Evolutionary conservation across 2,329 filamentous ascomycete species (phyloP).

Genomic region (Fusarium succisae): DNA sequence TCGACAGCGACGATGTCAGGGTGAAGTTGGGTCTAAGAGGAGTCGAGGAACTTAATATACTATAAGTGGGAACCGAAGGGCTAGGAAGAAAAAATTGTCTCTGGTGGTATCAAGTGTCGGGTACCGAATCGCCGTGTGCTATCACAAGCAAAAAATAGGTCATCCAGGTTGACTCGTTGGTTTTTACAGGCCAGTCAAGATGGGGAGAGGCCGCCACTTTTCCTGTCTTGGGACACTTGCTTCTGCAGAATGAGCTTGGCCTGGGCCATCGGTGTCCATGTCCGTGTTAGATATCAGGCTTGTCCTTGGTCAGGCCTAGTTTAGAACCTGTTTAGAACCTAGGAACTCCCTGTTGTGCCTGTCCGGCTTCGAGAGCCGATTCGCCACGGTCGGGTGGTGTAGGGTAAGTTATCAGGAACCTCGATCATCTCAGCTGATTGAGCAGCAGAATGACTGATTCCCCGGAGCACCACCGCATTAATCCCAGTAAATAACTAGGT

Average conservation of each 20-base stretch:
- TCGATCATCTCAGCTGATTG: slow-evolving; percentile 7
- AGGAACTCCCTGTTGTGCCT: neutral
- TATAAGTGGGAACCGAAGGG: slow-evolving; percentile 34
- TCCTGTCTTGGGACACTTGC: slow-evolving; percentile 15
- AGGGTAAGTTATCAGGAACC: slow-evolving; percentile 9
- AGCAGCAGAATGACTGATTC: slow-evolving; percentile 11
- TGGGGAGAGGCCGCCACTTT: slow-evolving; percentile 26
- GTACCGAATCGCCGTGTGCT: slow-evolving; percentile 19
- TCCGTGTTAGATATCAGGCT: slow-evolving; percentile 16
- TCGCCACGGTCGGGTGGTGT: neutral
- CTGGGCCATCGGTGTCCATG: slow-evolving; percentile 18
- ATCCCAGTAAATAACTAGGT: neutral
- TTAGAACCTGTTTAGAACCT: neutral
- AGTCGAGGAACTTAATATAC: slow-evolving; percentile 25
- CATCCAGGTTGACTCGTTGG: slow-evolving; percentile 10
- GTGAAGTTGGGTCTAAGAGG: slow-evolving; percentile 34
- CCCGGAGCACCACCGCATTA: neutral
- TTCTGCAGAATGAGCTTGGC: slow-evolving; percentile 26
- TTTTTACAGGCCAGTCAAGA: slow-evolving; percentile 3
- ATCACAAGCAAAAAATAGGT: slow-evolving; percentile 39
- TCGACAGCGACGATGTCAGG: slow-evolving; percentile 28
- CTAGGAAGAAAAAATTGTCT: slow-evolving; percentile 34
- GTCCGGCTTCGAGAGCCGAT: neutral
- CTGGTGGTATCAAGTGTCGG: slow-evolving; percentile 39
- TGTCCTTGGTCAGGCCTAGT: slow-evolving; percentile 7